Conservation (phyloP, 2,329 filamentous ascomycete genomes). For the Stenocarpella maydis region DNA sequence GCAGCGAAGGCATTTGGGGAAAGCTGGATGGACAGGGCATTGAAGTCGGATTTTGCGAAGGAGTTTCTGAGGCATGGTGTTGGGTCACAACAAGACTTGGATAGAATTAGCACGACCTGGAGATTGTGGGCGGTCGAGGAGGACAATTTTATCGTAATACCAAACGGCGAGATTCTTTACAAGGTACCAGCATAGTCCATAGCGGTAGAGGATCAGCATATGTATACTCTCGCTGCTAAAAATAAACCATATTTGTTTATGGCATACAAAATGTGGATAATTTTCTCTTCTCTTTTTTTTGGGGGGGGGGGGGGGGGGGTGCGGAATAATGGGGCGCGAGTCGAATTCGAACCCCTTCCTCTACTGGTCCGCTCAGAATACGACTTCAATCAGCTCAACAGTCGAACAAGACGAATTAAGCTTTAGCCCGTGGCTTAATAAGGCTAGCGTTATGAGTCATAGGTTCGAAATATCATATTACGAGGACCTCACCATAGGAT, state of each 20-base stretch:
- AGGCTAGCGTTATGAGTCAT: background rate
- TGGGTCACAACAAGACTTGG: constrained; percentile 27
- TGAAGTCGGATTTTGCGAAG: constrained; percentile 31
- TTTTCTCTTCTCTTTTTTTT: no score
- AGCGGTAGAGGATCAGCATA: background rate
- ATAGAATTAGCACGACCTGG: constrained; percentile 25
- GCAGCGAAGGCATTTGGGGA: constrained; percentile 28
- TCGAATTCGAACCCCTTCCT: no score
- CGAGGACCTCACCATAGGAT: background rate
- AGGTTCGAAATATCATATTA: background rate
- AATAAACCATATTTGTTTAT: no score
- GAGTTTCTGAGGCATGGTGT: constrained; percentile 8
- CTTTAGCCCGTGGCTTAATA: background rate
- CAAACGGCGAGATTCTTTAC: constrained; percentile 32
- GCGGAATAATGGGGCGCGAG: no score
- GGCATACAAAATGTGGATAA: no score
- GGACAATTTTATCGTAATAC: constrained; percentile 28
- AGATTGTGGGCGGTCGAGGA: constrained; percentile 24
- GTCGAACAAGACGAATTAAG: no score
- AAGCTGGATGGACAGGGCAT: constrained; percentile 27
- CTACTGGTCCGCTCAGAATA: no score
- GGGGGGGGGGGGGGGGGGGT: no score
- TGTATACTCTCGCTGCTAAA: background rate
- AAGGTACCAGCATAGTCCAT: constrained; percentile 3
- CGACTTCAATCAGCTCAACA: no score